Evolutionary conservation across 192 early-diverging fungal species (phyloP), one percentile per base, ranked within the genome.

Genomic region (Coemansia sp.): DNA sequence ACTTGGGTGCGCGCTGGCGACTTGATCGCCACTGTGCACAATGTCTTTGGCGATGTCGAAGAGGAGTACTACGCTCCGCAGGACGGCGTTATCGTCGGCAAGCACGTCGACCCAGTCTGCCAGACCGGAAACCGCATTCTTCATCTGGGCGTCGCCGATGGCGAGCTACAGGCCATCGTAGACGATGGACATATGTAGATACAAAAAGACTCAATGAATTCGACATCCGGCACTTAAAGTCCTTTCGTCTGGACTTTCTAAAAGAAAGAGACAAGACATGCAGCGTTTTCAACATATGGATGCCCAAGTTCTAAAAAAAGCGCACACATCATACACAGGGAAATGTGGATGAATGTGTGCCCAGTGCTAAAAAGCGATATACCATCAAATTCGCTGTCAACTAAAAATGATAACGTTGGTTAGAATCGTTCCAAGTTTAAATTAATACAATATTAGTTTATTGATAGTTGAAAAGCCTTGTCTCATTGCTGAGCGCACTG

Each of bases 31-130:
- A 82, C 89, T 6, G 81, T 95, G 62, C 88, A 93, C 65, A 92
- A 90, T 55, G 90, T 95, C 48, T 95, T 95, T 81, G 93, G 93
- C 13, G 88, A 90, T 61, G 83, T 93, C 47, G 88, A 90, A 27
- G 90, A 93, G 39, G 85, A 87, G 62, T 91, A 93, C 58, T 93
- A 83, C 83, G 86, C 89, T 47, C 91, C 93, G 1, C 81, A 85
- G 50, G 81, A 84, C 60, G 92, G 92, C 29, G 85, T 95, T 64
- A 88, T 93, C 2, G 90, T 94, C 50, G 92, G 93, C 50, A 78
- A 91, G 60, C 86, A 87, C 55, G 85, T 89, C 8, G 90, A 95
- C 62, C 93, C 93, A 1, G 93, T 95, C 0, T 91, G 90, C 52
- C 90, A 91, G 83, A 83, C 85, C 16, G 93, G 93, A 6, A 89